Conservation (phyloP, 2,329 filamentous ascomycete species). For the Phialophora expanda region DNA sequence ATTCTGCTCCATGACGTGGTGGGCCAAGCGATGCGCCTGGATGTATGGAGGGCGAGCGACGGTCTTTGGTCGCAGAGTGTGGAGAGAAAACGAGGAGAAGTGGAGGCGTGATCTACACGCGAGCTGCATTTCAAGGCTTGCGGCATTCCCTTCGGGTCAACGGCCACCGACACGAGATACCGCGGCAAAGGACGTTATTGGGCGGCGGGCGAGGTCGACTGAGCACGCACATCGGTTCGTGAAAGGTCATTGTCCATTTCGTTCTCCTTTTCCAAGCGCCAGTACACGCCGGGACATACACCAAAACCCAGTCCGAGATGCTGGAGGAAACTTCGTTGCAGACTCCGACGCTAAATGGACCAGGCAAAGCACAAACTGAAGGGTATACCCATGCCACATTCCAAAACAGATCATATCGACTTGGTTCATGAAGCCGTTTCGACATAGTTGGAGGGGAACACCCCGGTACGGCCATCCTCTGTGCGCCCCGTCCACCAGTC, state of each 20-base stretch:
- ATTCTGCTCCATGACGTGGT: conserved; percentile 11
- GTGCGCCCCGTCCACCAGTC: conserved; percentile 98
- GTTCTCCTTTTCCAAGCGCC: conserved; percentile 1
- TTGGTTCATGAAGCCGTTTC: conserved; percentile 35
- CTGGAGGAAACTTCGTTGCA: conserved; percentile 22
- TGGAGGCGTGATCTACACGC: conserved; percentile 11
- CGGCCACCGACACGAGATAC: conserved; percentile 12
- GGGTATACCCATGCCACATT: conserved; percentile 24
- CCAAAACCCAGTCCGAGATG: conserved; percentile 21
- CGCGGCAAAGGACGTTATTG: background rate
- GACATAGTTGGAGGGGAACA: conserved; percentile 69
- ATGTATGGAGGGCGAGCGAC: background rate
- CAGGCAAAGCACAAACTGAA: conserved; percentile 22
- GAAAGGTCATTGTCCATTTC: conserved; percentile 17
- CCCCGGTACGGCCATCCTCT: conserved; percentile 75
- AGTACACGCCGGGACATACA: background rate
- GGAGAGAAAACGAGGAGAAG: conserved; percentile 22
- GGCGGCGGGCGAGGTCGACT: background rate
- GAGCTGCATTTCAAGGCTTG: conserved; percentile 5
- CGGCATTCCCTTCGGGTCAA: background rate
- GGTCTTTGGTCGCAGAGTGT: conserved; percentile 4
- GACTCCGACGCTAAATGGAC: conserved; percentile 33
- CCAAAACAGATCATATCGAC: conserved; percentile 6
- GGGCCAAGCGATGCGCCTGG: conserved; percentile 1
- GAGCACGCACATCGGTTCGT: background rate